phyloP scores from a whole-genome alignment of 345 rosid genomes.

The Dipteronia sinensis region DNA sequence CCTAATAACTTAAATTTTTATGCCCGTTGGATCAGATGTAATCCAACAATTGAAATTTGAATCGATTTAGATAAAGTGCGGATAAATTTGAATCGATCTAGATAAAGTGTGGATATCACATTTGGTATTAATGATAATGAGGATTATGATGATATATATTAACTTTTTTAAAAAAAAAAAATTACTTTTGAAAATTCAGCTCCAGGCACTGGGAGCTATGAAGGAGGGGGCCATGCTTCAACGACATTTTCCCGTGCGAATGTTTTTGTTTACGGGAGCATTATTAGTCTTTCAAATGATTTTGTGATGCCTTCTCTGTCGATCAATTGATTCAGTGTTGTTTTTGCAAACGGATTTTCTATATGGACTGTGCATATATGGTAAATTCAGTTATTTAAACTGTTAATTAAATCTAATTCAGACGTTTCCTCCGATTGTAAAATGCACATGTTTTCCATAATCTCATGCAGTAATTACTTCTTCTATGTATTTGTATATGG shows the following conservation, averaged over 20 bases:
- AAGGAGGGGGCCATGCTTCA: too few species aligned
- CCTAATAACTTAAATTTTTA: constrained; percentile 7
- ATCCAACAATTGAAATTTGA: neutral
- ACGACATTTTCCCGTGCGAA: too few species aligned
- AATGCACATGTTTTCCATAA: neutral
- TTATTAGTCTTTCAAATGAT: too few species aligned
- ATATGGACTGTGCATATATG: neutral
- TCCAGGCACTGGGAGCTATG: too few species aligned
- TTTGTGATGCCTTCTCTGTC: too few species aligned
- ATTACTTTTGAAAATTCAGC: too few species aligned
- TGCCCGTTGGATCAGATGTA: too few species aligned
- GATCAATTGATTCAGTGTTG: too few species aligned
- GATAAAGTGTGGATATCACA: neutral
- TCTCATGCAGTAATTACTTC: neutral
- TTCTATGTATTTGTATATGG: neutral
- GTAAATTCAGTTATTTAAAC: too few species aligned
- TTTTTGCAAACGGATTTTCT: too few species aligned
- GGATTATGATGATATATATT: neutral
- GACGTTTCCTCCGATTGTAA: neutral
- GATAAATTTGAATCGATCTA: neutral
- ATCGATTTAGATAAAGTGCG: neutral
- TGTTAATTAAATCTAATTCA: neutral
- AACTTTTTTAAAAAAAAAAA: too few species aligned
- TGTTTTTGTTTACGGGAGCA: too few species aligned
- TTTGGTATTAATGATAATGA: neutral